Conservation (phyloP, 2,329 filamentous ascomycete genomes). For the Colletotrichum sp. region DNA sequence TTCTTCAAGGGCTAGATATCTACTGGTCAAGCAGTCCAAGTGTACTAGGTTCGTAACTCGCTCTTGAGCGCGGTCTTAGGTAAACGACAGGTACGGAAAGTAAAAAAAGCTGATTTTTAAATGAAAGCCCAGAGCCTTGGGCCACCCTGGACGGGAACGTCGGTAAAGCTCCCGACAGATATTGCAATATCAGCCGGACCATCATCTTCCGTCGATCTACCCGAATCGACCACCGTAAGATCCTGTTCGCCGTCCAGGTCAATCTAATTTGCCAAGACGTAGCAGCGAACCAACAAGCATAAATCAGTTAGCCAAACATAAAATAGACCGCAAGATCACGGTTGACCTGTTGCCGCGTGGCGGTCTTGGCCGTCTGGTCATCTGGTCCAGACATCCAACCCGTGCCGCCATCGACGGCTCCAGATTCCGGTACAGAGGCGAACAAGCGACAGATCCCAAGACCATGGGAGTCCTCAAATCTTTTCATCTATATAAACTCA, state of each 20-base stretch:
- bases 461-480: neutral
- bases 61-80: too few species aligned
- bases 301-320: neutral
- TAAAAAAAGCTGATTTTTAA: neutral
- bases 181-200: constrained; percentile 6
- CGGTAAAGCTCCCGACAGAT: neutral
- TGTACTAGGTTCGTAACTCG: too few species aligned
- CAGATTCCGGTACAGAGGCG: neutral
- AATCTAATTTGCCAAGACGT: neutral
- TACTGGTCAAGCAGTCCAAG: too few species aligned
- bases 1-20: too few species aligned
- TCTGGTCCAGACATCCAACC: neutral
- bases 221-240: neutral
- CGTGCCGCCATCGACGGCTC: neutral
- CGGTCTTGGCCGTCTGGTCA: constrained; percentile 12
- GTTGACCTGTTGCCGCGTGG: neutral
- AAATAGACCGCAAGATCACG: neutral
- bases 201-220: constrained; percentile 13
- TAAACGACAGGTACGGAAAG: neutral
- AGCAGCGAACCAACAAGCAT: neutral
- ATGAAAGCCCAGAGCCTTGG: constrained; percentile 14
- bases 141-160: constrained; percentile 1
- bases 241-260: neutral
- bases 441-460: neutral
- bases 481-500: neutral